Evolutionary conservation across 2,329 filamentous ascomycete species (phyloP).

Genomic region (Fusarium solani-melongenae): DNA sequence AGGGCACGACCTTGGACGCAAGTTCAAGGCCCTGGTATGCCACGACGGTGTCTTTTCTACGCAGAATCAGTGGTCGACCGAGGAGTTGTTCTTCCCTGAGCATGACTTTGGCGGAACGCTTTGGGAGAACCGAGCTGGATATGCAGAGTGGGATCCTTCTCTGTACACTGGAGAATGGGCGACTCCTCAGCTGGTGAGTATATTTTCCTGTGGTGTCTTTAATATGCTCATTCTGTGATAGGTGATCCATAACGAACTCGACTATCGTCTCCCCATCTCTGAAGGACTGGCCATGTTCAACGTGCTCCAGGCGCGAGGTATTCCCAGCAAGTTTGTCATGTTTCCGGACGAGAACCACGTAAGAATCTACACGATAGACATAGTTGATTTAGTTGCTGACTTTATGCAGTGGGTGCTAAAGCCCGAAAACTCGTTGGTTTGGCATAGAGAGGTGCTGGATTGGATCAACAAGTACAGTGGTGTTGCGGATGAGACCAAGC

Average conservation of each 20-base stretch:
- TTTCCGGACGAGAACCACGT: conserved; percentile 81
- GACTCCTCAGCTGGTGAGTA: conserved; percentile 81
- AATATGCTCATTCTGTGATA: conserved; percentile 19
- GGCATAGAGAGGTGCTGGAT: conserved; percentile 86
- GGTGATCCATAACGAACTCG: conserved; percentile 86
- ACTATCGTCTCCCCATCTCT: conserved; percentile 87
- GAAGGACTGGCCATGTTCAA: conserved; percentile 91
- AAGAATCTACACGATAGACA: conserved; percentile 31
- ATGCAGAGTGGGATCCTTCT: conserved; percentile 77
- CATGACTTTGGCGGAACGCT: conserved; percentile 74
- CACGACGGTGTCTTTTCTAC: conserved; percentile 89
- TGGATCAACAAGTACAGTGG: conserved; percentile 77
- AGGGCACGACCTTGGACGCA: conserved; percentile 82
- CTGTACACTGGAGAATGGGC: conserved; percentile 76
- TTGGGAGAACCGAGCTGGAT: conserved; percentile 71
- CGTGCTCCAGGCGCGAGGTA: conserved; percentile 77
- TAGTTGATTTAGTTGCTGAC: not conserved
- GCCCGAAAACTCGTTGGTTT: conserved; percentile 88
- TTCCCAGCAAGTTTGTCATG: conserved; percentile 81
- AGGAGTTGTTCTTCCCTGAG: conserved; percentile 77
- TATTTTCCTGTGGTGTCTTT: too few relatives aligned
- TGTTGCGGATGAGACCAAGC: conserved; percentile 45
- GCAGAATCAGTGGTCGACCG: conserved; percentile 70
- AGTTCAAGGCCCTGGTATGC: conserved; percentile 88
- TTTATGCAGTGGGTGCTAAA: conserved; percentile 79